Evolutionary conservation across 129 eudicot genomes (phyloP).

Genomic region (Flaveria trinervia): DNA sequence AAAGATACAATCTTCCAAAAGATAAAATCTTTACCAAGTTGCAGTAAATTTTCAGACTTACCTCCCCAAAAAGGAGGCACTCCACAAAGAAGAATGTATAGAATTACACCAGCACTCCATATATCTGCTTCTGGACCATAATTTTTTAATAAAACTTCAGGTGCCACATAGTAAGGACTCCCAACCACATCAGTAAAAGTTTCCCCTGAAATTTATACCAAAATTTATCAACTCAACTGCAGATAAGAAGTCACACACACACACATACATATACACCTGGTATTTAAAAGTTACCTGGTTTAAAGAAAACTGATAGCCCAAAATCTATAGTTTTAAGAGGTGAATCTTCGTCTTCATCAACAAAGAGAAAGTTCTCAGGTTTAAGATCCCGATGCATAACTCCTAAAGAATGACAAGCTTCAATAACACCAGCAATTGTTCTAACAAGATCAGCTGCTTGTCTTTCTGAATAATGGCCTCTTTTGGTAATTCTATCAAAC

Average conservation of each 20-base stretch:
- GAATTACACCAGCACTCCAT: constrained; percentile 93
- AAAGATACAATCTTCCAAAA: not conserved
- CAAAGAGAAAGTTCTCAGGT: constrained; percentile 87
- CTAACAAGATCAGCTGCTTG: constrained; percentile 86
- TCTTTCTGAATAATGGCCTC: constrained; percentile 80
- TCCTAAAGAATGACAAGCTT: constrained; percentile 95
- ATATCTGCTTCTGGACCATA: constrained; percentile 88
- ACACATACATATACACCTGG: too few species aligned
- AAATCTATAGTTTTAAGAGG: constrained; percentile 81
- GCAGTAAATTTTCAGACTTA: constrained; percentile 25
- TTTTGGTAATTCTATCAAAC: constrained; percentile 70
- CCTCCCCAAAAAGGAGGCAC: constrained; percentile 98
- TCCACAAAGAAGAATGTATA: constrained; percentile 81
- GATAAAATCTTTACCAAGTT: not conserved
- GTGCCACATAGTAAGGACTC: constrained; percentile 93
- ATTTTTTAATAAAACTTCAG: constrained; percentile 69
- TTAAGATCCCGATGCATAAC: constrained; percentile 95
- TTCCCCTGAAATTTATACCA: constrained; percentile 49
- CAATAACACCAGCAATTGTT: constrained; percentile 65
- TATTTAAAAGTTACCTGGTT: constrained; percentile 63
- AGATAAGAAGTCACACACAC: not conserved
- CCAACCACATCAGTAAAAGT: constrained; percentile 80
- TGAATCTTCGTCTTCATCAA: constrained; percentile 74
- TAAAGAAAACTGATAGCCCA: constrained; percentile 79
- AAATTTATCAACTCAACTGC: not conserved